These are phyloP conservation scores for Verticillium tricorpus DNA, from an alignment of 2,329 filamentous ascomycete genomes.

Conservation along the genomic window DNA sequence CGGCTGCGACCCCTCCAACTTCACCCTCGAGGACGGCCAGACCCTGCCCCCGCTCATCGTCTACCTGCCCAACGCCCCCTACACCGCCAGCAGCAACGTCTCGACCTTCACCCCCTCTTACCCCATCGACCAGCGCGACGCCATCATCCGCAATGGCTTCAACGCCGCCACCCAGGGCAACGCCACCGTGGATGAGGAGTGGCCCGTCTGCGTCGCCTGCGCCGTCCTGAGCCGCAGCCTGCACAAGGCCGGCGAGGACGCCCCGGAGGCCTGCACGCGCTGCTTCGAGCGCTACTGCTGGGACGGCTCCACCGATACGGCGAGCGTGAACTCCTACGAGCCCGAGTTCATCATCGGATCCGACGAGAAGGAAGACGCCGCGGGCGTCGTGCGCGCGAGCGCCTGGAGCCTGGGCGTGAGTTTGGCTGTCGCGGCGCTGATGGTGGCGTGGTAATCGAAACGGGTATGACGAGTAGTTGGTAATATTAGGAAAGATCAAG, in stretches of 20 bases:
- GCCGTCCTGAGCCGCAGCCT: constrained; percentile 77
- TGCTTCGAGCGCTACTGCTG: constrained; percentile 90
- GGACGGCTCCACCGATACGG: constrained; percentile 62
- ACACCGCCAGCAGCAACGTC: constrained; percentile 70
- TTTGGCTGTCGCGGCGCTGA: background rate
- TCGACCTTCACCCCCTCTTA: constrained; percentile 71
- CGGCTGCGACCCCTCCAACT: constrained; percentile 50
- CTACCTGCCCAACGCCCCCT: constrained; percentile 84
- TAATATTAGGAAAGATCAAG: background rate
- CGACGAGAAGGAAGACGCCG: constrained; percentile 8
- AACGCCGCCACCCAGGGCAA: constrained; percentile 81
- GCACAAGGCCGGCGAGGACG: constrained; percentile 60
- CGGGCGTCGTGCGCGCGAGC: background rate
- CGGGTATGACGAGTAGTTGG: background rate
- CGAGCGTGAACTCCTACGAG: constrained; percentile 19
- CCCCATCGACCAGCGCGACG: constrained; percentile 62
- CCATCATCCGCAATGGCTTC: constrained; percentile 83
- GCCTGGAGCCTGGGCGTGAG: constrained; percentile 6
- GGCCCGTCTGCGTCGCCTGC: constrained; percentile 83
- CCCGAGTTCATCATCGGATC: constrained; percentile 23
- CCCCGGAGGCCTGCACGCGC: constrained; percentile 66
- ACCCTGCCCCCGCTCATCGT: constrained; percentile 67
- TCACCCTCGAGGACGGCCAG: constrained; percentile 37
- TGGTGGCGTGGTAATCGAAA: constrained; percentile 18
- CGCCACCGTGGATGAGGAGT: constrained; percentile 65